Evolutionary conservation across 352 stramenopile species (phyloP), one percentile per base, ranked within the genome.

Genomic region (Plasmopara viticola): DNA sequence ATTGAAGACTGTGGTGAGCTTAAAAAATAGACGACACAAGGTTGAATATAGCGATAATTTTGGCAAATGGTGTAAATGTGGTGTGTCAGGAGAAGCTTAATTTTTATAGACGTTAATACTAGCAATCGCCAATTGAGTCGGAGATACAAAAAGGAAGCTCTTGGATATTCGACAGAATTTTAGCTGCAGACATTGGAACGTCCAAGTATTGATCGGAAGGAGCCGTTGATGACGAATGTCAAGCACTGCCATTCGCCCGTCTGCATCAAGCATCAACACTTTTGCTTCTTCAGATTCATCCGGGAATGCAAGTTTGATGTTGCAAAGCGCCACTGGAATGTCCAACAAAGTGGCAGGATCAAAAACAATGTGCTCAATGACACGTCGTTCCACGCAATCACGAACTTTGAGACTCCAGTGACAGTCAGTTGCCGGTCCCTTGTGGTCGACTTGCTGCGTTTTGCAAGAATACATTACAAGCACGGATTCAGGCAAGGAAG

Each of bases 1-100:
- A 96, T 99, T 60, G 94, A 95, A 56, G 96, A 98, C 74, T 98
- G 87, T 62, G 97, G 97, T 40, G 94, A 98, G 71, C 46, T 98
- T 17, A 74, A 62, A 44, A 53, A 80, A 13, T 74, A 77, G 30
- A 72, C 38, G 44, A 12, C 29, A 57, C 13, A 40, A 53, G 12
- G 12, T 53, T 10, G 29, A 39, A 20, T 18, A 34, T 48, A 55
- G 29, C 30, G 48, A 47, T 31, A 42, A 5, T 41, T 14, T 28
- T 41, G 2, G n/a, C 38, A 38, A 14, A 15, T 53, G 28, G 34
- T 37, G 38, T 28, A 37, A 5, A 34, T 9, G 34, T 33, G 25
- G 20, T 47, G 34, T 44, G 14, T 33, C 41, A 5, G 17, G 14
- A n/a, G 7, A 35, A 12, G 6, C 6, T 35, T 35, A 12, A 5